Conservation (phyloP, 192 early-diverging fungal species). For the Rhizoclosmatium globosum region DNA sequence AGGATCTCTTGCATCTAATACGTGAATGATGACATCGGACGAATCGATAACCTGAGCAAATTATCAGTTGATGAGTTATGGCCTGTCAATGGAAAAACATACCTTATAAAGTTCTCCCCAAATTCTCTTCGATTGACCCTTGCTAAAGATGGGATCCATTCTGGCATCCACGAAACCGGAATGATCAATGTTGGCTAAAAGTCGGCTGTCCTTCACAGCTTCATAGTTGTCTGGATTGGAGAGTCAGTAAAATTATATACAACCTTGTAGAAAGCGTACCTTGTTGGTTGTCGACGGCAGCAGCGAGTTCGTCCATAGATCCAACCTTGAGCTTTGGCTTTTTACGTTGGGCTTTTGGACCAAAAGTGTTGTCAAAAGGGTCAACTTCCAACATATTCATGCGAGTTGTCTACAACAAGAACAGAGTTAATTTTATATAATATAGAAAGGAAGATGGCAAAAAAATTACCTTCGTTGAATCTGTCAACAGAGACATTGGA, state of each 20-base stretch:
- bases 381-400: conserved; percentile 98
- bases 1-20: conserved; percentile 98
- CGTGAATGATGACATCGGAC: conserved; percentile 92
- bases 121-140: conserved; percentile 96
- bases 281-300: conserved; percentile 67
- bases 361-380: conserved; percentile 91
- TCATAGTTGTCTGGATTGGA: conserved; percentile 36
- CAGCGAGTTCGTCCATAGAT: conserved; percentile 82
- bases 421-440: too few species aligned
- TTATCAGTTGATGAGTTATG: background rate
- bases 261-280: conserved; percentile 47
- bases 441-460: background rate
- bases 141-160: conserved; percentile 88
- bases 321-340: conserved; percentile 83
- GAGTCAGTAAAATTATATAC: background rate
- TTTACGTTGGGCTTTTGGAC: conserved; percentile 94
- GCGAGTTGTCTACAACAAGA: conserved; percentile 45
- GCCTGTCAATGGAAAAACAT: background rate
- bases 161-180: conserved; percentile 70
- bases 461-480: conserved; percentile 76
- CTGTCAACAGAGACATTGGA: conserved; percentile 91
- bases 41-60: conserved; percentile 83
- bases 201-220: conserved; percentile 70
- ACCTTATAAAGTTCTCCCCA: conserved; percentile 99
- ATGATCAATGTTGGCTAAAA: conserved; percentile 70